Conservation (phyloP, 441 rosid species). For the Eutrema salsugineum region DNA sequence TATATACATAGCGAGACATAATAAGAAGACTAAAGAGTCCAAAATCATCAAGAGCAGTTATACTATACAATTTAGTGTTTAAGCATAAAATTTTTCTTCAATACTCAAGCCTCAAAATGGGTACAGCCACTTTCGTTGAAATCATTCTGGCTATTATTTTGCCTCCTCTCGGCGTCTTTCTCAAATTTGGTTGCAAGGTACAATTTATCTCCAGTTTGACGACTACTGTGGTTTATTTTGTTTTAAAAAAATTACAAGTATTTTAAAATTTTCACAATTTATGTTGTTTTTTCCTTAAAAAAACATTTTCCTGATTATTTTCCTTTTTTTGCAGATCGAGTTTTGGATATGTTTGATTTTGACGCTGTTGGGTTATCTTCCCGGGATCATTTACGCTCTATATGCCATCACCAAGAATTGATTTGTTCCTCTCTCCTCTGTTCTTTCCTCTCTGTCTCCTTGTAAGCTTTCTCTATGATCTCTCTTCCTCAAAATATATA, state of each 20-base stretch:
- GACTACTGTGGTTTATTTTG: background rate
- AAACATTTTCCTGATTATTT: background rate
- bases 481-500: background rate
- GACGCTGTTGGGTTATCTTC: conserved; percentile 71
- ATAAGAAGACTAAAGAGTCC: background rate
- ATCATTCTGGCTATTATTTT: conserved; percentile 74
- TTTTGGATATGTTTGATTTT: conserved; percentile 88
- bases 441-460: background rate
- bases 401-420: conserved; percentile 69
- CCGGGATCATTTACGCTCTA: conserved; percentile 85
- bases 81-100: background rate
- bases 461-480: conserved; percentile 19
- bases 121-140: conserved; percentile 58
- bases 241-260: background rate
- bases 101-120: conserved; percentile 15
- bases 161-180: conserved; percentile 97
- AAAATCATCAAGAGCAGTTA: background rate
- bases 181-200: conserved; percentile 79
- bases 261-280: background rate
- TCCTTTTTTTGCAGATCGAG: conserved; percentile 45
- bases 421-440: background rate
- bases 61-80: background rate
- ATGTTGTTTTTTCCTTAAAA: background rate
- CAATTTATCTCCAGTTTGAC: background rate
- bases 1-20: background rate